phyloP scores from a whole-genome alignment of 2,329 filamentous ascomycete species.

The Ascochyta lentis region DNA sequence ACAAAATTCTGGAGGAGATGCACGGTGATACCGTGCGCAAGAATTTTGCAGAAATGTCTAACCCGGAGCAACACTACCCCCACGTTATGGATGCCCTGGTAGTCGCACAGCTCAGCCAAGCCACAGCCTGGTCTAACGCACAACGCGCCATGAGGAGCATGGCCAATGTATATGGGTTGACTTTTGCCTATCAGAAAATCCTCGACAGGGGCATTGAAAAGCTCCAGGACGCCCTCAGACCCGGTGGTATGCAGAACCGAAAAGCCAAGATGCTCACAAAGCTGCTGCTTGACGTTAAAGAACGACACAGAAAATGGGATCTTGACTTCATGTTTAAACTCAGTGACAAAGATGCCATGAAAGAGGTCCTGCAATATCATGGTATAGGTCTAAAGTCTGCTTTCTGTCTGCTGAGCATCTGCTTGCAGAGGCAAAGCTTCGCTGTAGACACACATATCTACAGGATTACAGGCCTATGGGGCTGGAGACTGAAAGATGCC shows the following conservation, averaged over 20 bases:
- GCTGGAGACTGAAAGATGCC: constrained; percentile 10
- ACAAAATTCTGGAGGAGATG: neutral
- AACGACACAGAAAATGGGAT: constrained; percentile 10
- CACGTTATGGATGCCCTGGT: constrained; percentile 11
- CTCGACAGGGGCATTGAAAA: neutral
- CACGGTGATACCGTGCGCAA: neutral
- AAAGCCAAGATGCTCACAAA: constrained; percentile 13
- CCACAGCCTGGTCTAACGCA: constrained; percentile 13
- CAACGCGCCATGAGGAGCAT: constrained; percentile 13
- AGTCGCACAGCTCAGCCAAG: constrained; percentile 10
- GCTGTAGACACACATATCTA: constrained; percentile 15
- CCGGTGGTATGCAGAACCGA: constrained; percentile 7
- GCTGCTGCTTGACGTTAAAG: constrained; percentile 11
- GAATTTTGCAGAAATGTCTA: neutral
- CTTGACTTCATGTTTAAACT: constrained; percentile 5
- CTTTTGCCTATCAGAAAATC: constrained; percentile 9
- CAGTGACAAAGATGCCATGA: constrained; percentile 14
- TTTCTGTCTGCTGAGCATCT: constrained; percentile 14
- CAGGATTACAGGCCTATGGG: constrained; percentile 12
- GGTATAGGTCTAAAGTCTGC: constrained; percentile 16
- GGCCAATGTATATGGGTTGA: constrained; percentile 4
- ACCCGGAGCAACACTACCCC: neutral
- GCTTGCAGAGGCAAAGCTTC: constrained; percentile 12
- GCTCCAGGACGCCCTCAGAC: constrained; percentile 3
- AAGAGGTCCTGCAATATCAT: constrained; percentile 16